Evolutionary conservation across 805 yeast genomes (phyloP).

Genomic region (Hanseniaspora vineae): DNA sequence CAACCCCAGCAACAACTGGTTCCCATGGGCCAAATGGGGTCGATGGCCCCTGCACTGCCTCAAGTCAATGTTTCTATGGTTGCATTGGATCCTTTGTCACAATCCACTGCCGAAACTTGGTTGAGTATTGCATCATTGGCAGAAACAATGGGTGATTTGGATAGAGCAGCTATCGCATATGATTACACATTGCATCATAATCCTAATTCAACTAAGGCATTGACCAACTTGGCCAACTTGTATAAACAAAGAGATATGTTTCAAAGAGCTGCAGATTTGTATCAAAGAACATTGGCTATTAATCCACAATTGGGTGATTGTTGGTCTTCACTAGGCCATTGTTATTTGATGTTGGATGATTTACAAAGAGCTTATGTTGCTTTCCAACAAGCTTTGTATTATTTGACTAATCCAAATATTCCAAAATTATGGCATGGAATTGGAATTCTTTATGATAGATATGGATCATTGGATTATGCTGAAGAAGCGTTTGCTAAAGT

Average conservation of each 20-base stretch:
- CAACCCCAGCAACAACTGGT: neutral
- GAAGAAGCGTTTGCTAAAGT: conserved; percentile 98
- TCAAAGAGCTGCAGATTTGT: conserved; percentile 87
- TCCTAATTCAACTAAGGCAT: conserved; percentile 75
- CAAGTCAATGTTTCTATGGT: conserved; percentile 10
- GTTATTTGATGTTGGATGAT: conserved; percentile 93
- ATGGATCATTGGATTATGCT: conserved; percentile 92
- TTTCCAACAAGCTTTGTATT: conserved; percentile 89
- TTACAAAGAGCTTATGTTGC: conserved; percentile 91
- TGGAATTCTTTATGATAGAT: conserved; percentile 90
- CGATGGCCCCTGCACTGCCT: neutral
- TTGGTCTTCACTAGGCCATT: conserved; percentile 95
- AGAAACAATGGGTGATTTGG: conserved; percentile 77
- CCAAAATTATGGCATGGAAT: conserved; percentile 98
- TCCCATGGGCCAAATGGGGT: neutral
- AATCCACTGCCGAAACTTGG: conserved; percentile 75
- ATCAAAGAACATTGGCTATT: conserved; percentile 71
- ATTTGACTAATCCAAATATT: conserved; percentile 82
- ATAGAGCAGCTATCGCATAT: conserved; percentile 77
- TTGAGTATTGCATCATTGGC: conserved; percentile 80
- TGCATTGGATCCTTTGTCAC: conserved; percentile 26
- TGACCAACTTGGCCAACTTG: conserved; percentile 76
- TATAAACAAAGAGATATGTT: conserved; percentile 84
- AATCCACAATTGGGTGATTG: conserved; percentile 88
- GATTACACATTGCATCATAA: conserved; percentile 78